Conservation (phyloP, 164 flowering plant species). For the Stephania yunnanensis region DNA sequence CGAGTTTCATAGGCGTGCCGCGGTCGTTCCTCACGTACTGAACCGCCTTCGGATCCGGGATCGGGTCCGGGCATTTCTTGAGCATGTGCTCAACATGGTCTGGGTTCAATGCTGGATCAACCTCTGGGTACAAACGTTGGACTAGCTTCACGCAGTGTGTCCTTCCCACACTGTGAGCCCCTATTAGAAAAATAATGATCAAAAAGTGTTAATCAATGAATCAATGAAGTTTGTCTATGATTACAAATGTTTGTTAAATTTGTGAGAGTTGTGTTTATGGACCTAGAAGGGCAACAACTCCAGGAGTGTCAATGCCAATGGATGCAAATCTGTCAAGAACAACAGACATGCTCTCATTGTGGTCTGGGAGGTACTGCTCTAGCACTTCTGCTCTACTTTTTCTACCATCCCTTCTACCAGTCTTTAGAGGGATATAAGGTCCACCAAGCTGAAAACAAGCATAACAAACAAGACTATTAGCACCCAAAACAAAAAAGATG, state of each 20-base stretch:
- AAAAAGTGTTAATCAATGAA: not conserved
- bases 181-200: constrained; percentile 24
- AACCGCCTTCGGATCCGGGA: constrained; percentile 94
- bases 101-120: constrained; percentile 70
- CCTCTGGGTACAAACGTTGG: constrained; percentile 93
- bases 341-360: constrained; percentile 88
- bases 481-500: not conserved
- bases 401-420: constrained; percentile 97
- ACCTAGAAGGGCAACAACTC: constrained; percentile 92
- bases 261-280: constrained; percentile 1
- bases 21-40: constrained; percentile 95
- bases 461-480: not conserved
- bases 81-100: constrained; percentile 90
- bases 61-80: constrained; percentile 81
- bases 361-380: constrained; percentile 89
- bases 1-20: constrained; percentile 88
- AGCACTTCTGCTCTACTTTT: constrained; percentile 80
- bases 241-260: too few relatives aligned
- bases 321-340: constrained; percentile 76
- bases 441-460: constrained; percentile 74
- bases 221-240: not conserved
- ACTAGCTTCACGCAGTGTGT: constrained; percentile 98
- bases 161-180: constrained; percentile 95
- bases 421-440: constrained; percentile 80
- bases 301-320: constrained; percentile 89